Evolutionary conservation across 441 rosid species (phyloP).

Genomic region (Euphorbia schlechtendalii): DNA sequence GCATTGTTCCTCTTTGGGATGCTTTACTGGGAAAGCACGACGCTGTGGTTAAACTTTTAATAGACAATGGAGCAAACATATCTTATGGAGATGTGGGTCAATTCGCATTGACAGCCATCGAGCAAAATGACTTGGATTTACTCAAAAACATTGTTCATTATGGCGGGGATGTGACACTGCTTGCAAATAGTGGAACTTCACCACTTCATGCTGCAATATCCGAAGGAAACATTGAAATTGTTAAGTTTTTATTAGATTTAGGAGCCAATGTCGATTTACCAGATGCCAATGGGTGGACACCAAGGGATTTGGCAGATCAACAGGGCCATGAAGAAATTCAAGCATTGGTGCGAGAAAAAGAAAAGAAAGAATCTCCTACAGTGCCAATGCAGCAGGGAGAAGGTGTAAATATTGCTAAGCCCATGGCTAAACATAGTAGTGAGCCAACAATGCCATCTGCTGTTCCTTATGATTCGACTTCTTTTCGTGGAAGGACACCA

Average conservation of each 20-base stretch:
- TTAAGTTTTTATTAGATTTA: conserved; percentile 59
- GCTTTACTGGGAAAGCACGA: conserved; percentile 65
- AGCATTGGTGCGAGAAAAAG: conserved; percentile 30
- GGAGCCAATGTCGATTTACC: conserved; percentile 71
- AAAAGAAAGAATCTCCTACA: conserved; percentile 18
- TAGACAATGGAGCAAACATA: conserved; percentile 60
- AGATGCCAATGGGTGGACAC: conserved; percentile 71
- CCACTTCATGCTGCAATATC: conserved; percentile 73
- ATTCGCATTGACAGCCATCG: conserved; percentile 50
- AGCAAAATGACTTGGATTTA: conserved; percentile 52
- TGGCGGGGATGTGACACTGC: conserved; percentile 59
- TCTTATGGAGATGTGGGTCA: conserved; percentile 47
- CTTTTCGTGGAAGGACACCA: conserved; percentile 24
- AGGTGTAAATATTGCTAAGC: conserved; percentile 25
- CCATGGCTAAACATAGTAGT: conserved; percentile 46
- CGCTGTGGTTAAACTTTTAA: conserved; percentile 41
- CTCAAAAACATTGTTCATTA: conserved; percentile 46
- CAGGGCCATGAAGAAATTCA: conserved; percentile 71
- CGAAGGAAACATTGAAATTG: conserved; percentile 64
- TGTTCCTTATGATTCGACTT: conserved; percentile 13
- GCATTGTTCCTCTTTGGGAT: conserved; percentile 82
- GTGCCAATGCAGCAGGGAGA: conserved; percentile 18
- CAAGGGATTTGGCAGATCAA: conserved; percentile 69
- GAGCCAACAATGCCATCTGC: conserved; percentile 47
- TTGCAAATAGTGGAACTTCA: conserved; percentile 42